Evolutionary conservation across 257 asterid species (phyloP), one percentile per base, ranked within the genome.

Genomic region (Eucommia ulmoides): DNA sequence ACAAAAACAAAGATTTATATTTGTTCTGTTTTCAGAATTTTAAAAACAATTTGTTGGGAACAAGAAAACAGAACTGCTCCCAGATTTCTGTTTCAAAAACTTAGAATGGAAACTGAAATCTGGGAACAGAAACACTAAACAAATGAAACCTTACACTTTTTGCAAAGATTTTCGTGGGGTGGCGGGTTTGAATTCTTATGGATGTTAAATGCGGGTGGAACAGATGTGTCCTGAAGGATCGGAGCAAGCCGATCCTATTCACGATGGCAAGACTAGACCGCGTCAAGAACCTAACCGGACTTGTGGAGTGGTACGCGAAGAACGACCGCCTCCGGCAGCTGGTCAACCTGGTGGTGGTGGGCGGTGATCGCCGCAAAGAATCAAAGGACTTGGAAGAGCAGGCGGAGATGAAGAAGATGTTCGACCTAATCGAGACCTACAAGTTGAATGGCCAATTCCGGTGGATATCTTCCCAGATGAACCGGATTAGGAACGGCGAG

Each of bases 391-490:
- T 83, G 81, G 99, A 91, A 71, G 99, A 91, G 66, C 93, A 86
- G 29, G 89, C 80, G 6, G 94, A 91, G 77, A 81, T 83, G 96
- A 83, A 86, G 61, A 91, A 83, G 66, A 91, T 86, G 99, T 79
- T 85, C 26, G 72, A 51, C 33, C 83, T 91, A 4, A 91, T 91
- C 2, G 83, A 86, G 38, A 70, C 79, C 20, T 69, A 83, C 73
- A 69, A 79, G 1, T 67, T 91, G 29, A 79, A 91, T 1, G 96
- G 96, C 21, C 95, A 86, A 16, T 86, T 91, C 80, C 57, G 95
- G 61, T 91, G 96, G 99, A 91, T 91, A 57, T 86, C 99, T 23
- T 86, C 99, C 22, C 99, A 91, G 65, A 91, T 86, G 96, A 86
- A 91, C 87, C 81, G 96, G 0, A 89, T 83, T 20, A 76, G 96